Conservation (phyloP, 2,329 filamentous ascomycete genomes). For the Epichloe uncinata region DNA sequence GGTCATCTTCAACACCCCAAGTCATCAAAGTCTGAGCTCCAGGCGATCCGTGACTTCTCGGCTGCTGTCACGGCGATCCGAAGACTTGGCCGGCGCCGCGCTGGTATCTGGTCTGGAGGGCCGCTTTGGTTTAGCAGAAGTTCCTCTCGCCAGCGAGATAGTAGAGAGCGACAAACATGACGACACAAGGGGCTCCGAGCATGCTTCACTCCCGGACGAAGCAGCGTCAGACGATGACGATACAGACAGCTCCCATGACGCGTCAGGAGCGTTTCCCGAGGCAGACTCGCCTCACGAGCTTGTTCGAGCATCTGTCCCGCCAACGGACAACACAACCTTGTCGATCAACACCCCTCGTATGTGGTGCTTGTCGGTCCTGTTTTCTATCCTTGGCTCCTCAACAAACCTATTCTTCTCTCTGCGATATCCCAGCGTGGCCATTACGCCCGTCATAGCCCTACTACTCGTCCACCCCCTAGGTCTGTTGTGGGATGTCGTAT, state of each 20-base stretch:
- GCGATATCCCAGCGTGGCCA: constrained; percentile 80
- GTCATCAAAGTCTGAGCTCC: constrained; percentile 17
- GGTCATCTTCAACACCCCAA: constrained; percentile 19
- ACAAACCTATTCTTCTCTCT: constrained; percentile 83
- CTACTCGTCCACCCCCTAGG: constrained; percentile 81
- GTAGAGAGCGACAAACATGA: constrained; percentile 28
- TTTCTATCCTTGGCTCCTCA: constrained; percentile 68
- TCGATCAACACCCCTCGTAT: constrained; percentile 81
- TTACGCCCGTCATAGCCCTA: constrained; percentile 78
- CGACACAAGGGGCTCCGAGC: constrained; percentile 21
- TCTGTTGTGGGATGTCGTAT: constrained; percentile 59
- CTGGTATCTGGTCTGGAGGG: constrained; percentile 40
- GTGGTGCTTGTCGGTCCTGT: constrained; percentile 71
- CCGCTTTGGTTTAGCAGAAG: constrained; percentile 37
- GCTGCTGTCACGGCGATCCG: constrained; percentile 26
- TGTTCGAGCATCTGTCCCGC: constrained; percentile 66
- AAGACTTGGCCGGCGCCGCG: constrained; percentile 37
- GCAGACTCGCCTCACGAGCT: constrained; percentile 68
- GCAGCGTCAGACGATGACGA: constrained; percentile 17
- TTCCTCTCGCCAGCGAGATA: constrained; percentile 31
- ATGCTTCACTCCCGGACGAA: constrained; percentile 14
- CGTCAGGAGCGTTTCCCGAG: constrained; percentile 36
- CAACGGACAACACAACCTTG: constrained; percentile 60
- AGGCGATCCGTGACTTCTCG: constrained; percentile 18
- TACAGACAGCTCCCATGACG: constrained; percentile 22